Evolutionary conservation across 495 filamentous ascomycete genomes (phyloP).

Genomic region (Penicillium mononematosum): DNA sequence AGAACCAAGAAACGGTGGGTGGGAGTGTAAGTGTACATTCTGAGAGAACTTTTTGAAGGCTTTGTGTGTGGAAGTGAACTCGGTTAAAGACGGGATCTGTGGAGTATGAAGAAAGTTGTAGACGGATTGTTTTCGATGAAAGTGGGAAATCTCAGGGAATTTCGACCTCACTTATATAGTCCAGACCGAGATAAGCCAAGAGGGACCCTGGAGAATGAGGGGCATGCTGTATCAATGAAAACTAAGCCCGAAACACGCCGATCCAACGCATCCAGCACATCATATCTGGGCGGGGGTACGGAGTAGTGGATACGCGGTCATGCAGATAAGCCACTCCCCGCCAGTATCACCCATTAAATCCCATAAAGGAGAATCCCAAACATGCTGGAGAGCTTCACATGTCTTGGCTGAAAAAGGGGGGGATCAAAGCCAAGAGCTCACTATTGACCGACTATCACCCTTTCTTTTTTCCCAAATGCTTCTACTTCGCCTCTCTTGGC

Average conservation of each 20-base stretch:
- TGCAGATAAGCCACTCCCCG: slow-evolving; percentile 24
- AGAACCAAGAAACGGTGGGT: slow-evolving; percentile 41
- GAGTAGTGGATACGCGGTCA: slow-evolving; percentile 27
- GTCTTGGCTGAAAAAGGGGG: slow-evolving; percentile 28
- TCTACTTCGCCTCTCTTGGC: slow-evolving; percentile 31
- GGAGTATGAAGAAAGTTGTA: background rate
- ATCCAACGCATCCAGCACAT: slow-evolving; percentile 28
- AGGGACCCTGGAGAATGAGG: slow-evolving; percentile 28
- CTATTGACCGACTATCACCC: slow-evolving; percentile 25
- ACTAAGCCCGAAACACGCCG: slow-evolving; percentile 26
- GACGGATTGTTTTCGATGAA: slow-evolving; percentile 6
- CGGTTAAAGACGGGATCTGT: slow-evolving; percentile 12
- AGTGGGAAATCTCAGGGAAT: slow-evolving; percentile 17
- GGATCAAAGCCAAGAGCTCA: slow-evolving; percentile 27
- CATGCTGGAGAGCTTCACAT: slow-evolving; percentile 24
- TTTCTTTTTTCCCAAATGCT: slow-evolving; percentile 19
- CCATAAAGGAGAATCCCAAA: slow-evolving; percentile 19
- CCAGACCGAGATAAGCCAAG: slow-evolving; percentile 19
- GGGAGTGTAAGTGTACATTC: slow-evolving; percentile 41
- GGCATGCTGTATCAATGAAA: slow-evolving; percentile 28
- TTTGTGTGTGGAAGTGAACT: slow-evolving; percentile 9
- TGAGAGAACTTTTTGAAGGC: slow-evolving; percentile 16
- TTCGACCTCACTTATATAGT: slow-evolving; percentile 38
- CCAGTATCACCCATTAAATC: slow-evolving; percentile 24
- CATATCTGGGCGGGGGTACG: slow-evolving; percentile 23